Evolutionary conservation across 1,284 basidiomycete species (phyloP).

Genomic region (Marasmius sp.): DNA sequence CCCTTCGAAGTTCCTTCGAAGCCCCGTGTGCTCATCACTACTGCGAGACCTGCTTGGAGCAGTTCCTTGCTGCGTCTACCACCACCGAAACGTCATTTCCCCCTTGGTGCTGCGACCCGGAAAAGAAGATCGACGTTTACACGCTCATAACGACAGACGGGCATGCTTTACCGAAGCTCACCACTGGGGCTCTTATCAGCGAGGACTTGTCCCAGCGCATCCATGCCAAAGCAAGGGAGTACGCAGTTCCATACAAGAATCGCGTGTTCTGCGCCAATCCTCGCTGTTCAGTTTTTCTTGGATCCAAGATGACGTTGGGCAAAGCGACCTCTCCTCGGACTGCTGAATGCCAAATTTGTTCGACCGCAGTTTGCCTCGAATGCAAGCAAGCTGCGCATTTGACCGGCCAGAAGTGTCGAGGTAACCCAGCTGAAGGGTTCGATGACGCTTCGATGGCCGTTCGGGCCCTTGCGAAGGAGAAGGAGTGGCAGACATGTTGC

Average conservation of each 20-base stretch:
- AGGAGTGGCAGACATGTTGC: slow-evolving; percentile 21
- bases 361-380: slow-evolving; percentile 28
- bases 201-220: slow-evolving; percentile 19
- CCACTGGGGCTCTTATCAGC: neutral
- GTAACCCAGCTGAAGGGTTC: neutral
- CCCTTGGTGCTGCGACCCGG: slow-evolving; percentile 39
- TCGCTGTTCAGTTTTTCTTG: slow-evolving; percentile 42
- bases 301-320: slow-evolving; percentile 19
- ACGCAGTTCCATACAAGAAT: slow-evolving; percentile 26
- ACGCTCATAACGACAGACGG: neutral
- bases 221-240: slow-evolving; percentile 31
- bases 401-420: slow-evolving; percentile 20
- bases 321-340: no score
- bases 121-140: neutral
- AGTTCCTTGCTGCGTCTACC: slow-evolving; percentile 35
- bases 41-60: slow-evolving; percentile 34
- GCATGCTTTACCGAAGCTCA: neutral
- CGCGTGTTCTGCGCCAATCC: slow-evolving; percentile 41
- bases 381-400: slow-evolving; percentile 34
- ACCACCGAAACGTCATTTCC: slow-evolving; percentile 44
- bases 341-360: slow-evolving; percentile 28
- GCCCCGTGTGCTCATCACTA: slow-evolving; percentile 22
- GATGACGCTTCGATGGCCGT: slow-evolving; percentile 5
- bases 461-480: slow-evolving; percentile 16
- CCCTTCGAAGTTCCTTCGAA: neutral